A percentile compares a stretch with the other conserved stretches of the same genome.
These are phyloP conservation scores for Sedum album DNA, from an alignment of 164 flowering plant genomes.

Conservation along the genomic window DNA sequence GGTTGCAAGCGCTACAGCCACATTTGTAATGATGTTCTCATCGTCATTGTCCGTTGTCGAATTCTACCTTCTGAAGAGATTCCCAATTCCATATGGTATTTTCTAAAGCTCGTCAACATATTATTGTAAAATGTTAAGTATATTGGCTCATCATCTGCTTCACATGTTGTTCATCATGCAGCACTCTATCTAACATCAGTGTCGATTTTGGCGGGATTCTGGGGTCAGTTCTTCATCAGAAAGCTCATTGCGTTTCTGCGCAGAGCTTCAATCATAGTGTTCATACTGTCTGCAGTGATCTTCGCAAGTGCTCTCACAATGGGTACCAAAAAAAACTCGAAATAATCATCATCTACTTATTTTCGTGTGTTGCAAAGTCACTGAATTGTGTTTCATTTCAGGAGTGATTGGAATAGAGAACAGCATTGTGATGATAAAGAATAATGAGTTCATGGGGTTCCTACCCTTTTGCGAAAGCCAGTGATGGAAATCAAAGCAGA, in stretches of 20 bases:
- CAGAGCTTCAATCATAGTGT: conserved; percentile 77
- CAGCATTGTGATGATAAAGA: conserved; percentile 53
- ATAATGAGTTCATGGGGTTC: conserved; percentile 93
- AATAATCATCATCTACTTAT: neutral
- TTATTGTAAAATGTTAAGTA: too few relatives aligned
- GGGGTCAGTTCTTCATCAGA: conserved; percentile 67
- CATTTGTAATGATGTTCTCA: conserved; percentile 96
- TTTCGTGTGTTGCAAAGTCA: neutral
- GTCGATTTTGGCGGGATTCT: conserved; percentile 70
- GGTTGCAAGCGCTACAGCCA: conserved; percentile 98
- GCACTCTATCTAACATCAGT: conserved; percentile 63
- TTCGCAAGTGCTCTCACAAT: conserved; percentile 87
- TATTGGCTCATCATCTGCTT: too few relatives aligned
- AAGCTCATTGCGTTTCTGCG: conserved; percentile 48
- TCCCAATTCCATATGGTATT: conserved; percentile 88
- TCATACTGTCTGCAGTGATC: conserved; percentile 82
- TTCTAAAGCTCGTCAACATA: too few relatives aligned
- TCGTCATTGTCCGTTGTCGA: conserved; percentile 92
- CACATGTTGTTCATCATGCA: conserved; percentile 22
- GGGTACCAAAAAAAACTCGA: conserved; percentile 37
- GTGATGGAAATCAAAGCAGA: conserved; percentile 15
- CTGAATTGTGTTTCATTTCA: conserved; percentile 17
- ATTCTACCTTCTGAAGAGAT: conserved; percentile 84
- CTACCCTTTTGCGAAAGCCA: conserved; percentile 52
- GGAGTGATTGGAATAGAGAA: conserved; percentile 57